A percentile compares a stretch with the other conserved stretches of the same genome.
Evolutionary conservation across 495 filamentous ascomycete species (phyloP).

Genomic region (Aspergillus panamensis): DNA sequence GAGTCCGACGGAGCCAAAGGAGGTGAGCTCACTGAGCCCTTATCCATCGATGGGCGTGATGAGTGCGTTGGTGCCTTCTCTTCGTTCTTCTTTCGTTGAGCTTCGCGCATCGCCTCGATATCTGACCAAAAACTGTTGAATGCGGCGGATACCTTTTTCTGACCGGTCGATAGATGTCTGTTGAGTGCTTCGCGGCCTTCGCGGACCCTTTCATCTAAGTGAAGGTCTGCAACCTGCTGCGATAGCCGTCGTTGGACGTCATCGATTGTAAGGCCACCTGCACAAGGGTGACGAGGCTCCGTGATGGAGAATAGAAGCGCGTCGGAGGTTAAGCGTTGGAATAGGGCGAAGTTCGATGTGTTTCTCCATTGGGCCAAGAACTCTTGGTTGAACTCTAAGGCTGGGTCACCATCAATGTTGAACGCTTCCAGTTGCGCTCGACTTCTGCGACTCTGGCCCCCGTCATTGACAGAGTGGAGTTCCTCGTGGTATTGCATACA

Average conservation of each 20-base stretch:
- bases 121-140: constrained; percentile 87
- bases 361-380: constrained; percentile 72
- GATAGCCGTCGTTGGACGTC: constrained; percentile 88
- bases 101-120: constrained; percentile 80
- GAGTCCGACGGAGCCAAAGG: constrained; percentile 22
- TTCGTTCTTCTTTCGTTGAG: constrained; percentile 67
- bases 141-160: constrained; percentile 76
- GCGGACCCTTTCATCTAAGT: constrained; percentile 80
- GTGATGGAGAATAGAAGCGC: constrained; percentile 90
- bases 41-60: constrained; percentile 35
- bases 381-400: constrained; percentile 72
- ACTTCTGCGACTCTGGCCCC: constrained; percentile 30
- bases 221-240: constrained; percentile 83
- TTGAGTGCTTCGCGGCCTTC: constrained; percentile 73
- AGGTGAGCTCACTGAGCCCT: constrained; percentile 26
- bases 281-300: constrained; percentile 87
- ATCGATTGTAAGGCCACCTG: constrained; percentile 91
- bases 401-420: constrained; percentile 76
- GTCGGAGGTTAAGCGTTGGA: constrained; percentile 70
- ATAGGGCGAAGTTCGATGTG: constrained; percentile 87
- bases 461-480: constrained; percentile 40
- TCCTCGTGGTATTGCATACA: constrained; percentile 86
- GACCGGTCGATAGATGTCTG: constrained; percentile 74
- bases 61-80: constrained; percentile 42
- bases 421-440: constrained; percentile 37